phyloP scores from a whole-genome alignment of 768 basidiomycete genomes.

The Hysterangium stoloniferum region DNA sequence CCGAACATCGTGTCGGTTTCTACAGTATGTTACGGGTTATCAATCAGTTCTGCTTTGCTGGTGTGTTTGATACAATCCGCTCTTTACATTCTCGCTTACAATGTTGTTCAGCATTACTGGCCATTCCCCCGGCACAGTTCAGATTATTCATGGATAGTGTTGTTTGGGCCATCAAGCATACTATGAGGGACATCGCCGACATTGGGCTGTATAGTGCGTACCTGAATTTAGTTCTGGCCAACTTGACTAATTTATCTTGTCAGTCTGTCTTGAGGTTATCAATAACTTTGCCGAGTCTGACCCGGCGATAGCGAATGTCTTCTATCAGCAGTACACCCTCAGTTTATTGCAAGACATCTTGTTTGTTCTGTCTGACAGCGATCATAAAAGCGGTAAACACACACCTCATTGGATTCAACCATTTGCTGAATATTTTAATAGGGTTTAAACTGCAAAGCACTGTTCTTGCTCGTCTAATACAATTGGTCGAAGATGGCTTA shows the following conservation, averaged over 20 bases:
- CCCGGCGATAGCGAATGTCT: constrained; percentile 33
- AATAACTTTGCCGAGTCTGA: constrained; percentile 37
- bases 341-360: constrained; percentile 37
- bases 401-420: background rate
- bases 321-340: constrained; percentile 41
- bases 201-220: constrained; percentile 34
- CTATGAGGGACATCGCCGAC: constrained; percentile 39
- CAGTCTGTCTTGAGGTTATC: constrained; percentile 38
- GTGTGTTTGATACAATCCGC: constrained; percentile 18
- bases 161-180: constrained; percentile 45
- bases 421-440: constrained; percentile 31
- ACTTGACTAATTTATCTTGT: constrained; percentile 11
- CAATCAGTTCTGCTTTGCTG: constrained; percentile 37
- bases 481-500: constrained; percentile 31
- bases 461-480: constrained; percentile 36
- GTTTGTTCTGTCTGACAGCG: constrained; percentile 40
- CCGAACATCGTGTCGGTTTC: constrained; percentile 43
- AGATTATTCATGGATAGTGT: constrained; percentile 41
- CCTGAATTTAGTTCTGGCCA: constrained; percentile 10
- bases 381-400: constrained; percentile 39
- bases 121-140: constrained; percentile 35
- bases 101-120: constrained; percentile 24
- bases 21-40: constrained; percentile 39
- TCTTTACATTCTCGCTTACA: constrained; percentile 13
- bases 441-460: constrained; percentile 39